A percentile compares a stretch with the other conserved stretches of the same genome.
phyloP scores from a whole-genome alignment of 2,329 filamentous ascomycete genomes.

The Endocalyx cinctus region DNA sequence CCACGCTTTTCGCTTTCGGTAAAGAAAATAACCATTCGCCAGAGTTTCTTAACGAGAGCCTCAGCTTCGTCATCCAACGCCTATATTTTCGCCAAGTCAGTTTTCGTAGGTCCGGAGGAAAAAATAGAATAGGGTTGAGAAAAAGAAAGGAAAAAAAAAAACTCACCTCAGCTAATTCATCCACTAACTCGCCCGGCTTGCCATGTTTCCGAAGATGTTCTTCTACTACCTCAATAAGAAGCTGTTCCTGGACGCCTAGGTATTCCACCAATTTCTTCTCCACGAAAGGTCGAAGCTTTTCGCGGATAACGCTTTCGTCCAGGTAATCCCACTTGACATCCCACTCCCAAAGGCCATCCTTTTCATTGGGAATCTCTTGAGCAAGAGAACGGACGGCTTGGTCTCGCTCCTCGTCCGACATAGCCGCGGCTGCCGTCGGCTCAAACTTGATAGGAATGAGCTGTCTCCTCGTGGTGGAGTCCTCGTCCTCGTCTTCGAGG shows the following conservation, averaged over 20 bases:
- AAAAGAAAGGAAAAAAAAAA: background rate
- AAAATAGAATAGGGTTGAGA: slow-evolving; percentile 1
- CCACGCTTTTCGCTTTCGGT: slow-evolving; percentile 91
- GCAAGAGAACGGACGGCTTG: slow-evolving; percentile 79
- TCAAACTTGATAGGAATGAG: slow-evolving; percentile 82
- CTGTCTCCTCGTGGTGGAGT: slow-evolving; percentile 63
- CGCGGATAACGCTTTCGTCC: slow-evolving; percentile 72
- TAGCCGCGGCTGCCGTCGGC: slow-evolving; percentile 59
- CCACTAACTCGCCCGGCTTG: slow-evolving; percentile 73
- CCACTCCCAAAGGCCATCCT: slow-evolving; percentile 87
- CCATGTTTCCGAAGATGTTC: slow-evolving; percentile 75
- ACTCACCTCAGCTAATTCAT: slow-evolving; percentile 78
- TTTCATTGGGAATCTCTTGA: slow-evolving; percentile 83
- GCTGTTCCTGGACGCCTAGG: slow-evolving; percentile 91
- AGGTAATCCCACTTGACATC: slow-evolving; percentile 88
- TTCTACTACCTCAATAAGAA: slow-evolving; percentile 89
- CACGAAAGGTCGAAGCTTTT: slow-evolving; percentile 89
- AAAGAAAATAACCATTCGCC: slow-evolving; percentile 98
- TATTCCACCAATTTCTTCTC: slow-evolving; percentile 98
- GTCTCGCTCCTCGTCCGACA: slow-evolving; percentile 82
- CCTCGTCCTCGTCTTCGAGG: slow-evolving; percentile 90
- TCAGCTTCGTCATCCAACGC: slow-evolving; percentile 94
- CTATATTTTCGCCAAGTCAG: too few relatives aligned
- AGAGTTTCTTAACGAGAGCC: slow-evolving; percentile 90
- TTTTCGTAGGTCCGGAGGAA: too few relatives aligned